These are phyloP conservation scores for Boletus coccyginus DNA, from an alignment of 768 basidiomycete genomes.

Conservation along the genomic window DNA sequence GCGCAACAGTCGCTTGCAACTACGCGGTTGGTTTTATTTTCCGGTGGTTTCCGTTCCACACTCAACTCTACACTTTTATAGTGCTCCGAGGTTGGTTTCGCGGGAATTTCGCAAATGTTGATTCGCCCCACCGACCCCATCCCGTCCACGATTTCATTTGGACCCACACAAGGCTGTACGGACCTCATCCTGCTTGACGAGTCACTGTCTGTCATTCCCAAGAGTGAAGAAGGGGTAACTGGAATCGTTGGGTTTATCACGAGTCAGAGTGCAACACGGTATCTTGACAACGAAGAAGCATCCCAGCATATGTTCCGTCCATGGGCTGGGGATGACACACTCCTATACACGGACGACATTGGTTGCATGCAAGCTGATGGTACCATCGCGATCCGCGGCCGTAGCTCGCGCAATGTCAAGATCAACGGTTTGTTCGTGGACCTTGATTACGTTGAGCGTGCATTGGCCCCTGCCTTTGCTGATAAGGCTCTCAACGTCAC, in stretches of 20 bases:
- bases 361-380: conserved; percentile 18
- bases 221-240: not conserved
- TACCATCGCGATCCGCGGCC: conserved; percentile 12
- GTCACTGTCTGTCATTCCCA: conserved; percentile 10
- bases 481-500: conserved; percentile 5
- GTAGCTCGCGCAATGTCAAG: conserved; percentile 16
- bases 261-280: conserved; percentile 9
- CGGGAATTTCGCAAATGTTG: conserved; percentile 15
- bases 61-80: not conserved
- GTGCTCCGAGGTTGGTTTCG: conserved; percentile 17
- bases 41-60: not conserved
- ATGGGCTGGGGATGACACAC: conserved; percentile 10
- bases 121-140: conserved; percentile 13
- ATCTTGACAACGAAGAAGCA: conserved; percentile 12
- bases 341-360: conserved; percentile 14
- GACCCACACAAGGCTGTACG: conserved; percentile 9
- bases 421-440: conserved; percentile 15
- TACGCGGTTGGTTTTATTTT: conserved; percentile 8
- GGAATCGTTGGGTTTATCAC: conserved; percentile 13
- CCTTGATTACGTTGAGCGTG: conserved; percentile 17
- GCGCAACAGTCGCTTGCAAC: conserved; percentile 13
- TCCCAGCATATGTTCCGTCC: conserved; percentile 16
- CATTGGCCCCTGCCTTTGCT: conserved; percentile 12
- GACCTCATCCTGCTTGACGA: conserved; percentile 14
- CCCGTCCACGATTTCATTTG: conserved; percentile 8